Evolutionary conservation across 2,329 filamentous ascomycete species (phyloP).

Genomic region (Claviceps digitariae): DNA sequence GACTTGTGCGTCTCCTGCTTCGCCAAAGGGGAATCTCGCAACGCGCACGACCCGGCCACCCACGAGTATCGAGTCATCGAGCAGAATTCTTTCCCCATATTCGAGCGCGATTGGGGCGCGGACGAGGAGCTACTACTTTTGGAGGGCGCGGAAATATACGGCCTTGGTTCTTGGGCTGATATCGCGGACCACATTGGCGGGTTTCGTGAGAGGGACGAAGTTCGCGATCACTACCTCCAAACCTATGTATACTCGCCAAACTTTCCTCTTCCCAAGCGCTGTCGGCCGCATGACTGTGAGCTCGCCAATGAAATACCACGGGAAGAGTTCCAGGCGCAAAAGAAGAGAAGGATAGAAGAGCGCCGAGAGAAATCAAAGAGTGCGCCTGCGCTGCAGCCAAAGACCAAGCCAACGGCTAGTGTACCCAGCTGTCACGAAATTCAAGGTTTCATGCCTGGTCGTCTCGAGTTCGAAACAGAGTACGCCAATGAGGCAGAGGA

Average conservation of each 20-base stretch:
- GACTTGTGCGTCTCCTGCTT: slow-evolving; percentile 97
- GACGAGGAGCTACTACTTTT: slow-evolving; percentile 90
- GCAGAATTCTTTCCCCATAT: slow-evolving; percentile 96
- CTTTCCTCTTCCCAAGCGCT: slow-evolving; percentile 79
- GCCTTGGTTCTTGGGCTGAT: slow-evolving; percentile 92
- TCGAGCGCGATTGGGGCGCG: slow-evolving; percentile 87
- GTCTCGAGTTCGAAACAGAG: slow-evolving; percentile 93
- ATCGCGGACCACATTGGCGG: slow-evolving; percentile 97
- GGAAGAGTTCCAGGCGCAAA: slow-evolving; percentile 83
- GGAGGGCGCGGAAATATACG: slow-evolving; percentile 92
- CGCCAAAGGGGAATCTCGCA: slow-evolving; percentile 63
- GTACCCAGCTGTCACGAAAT: slow-evolving; percentile 96
- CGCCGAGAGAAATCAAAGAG: slow-evolving; percentile 78
- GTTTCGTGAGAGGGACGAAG: slow-evolving; percentile 87
- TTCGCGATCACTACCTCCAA: slow-evolving; percentile 82
- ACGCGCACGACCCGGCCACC: slow-evolving; percentile 72
- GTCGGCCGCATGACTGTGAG: slow-evolving; percentile 67
- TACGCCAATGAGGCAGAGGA: slow-evolving; percentile 97
- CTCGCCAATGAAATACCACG: slow-evolving; percentile 70
- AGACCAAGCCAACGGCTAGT: slow-evolving; percentile 91
- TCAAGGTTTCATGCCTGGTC: slow-evolving; percentile 96
- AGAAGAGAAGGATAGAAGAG: slow-evolving; percentile 88
- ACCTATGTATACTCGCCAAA: slow-evolving; percentile 72
- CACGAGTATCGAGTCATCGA: slow-evolving; percentile 92
- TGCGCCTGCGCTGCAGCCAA: slow-evolving; percentile 69